These are phyloP conservation scores for Centrapalus pauciflorus DNA, from an alignment of 129 eudicot species.

Conservation along the genomic window DNA sequence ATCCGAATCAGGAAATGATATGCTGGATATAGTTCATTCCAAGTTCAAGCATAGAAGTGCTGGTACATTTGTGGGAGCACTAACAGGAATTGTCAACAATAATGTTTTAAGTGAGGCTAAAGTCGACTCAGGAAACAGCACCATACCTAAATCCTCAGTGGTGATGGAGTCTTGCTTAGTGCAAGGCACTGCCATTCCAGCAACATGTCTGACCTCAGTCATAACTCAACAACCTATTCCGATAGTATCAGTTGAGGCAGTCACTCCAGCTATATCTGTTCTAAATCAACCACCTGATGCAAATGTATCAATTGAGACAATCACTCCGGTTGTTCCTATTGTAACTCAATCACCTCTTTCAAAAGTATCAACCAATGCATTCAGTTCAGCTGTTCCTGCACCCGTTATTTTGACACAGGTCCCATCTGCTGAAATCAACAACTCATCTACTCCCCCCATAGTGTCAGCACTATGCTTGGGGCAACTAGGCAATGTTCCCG, in stretches of 20 bases:
- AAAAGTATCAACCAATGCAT: not conserved
- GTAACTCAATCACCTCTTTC: slow-evolving; percentile 7
- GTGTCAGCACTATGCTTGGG: not conserved
- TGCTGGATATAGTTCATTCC: slow-evolving; percentile 39
- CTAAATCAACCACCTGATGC: not conserved
- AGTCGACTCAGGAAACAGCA: not conserved
- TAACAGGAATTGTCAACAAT: not conserved
- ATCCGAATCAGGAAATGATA: slow-evolving; percentile 29
- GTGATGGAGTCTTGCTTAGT: not conserved
- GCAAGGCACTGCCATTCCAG: slow-evolving; percentile 12
- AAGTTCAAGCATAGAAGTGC: slow-evolving; percentile 23
- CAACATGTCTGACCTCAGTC: slow-evolving; percentile 3
- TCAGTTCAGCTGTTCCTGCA: not conserved
- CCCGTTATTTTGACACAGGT: not conserved
- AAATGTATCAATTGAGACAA: not conserved
- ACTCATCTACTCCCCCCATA: not conserved
- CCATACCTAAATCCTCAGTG: not conserved
- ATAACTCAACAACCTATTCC: slow-evolving; percentile 8
- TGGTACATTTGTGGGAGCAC: not conserved
- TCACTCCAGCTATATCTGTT: not conserved
- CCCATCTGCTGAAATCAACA: slow-evolving; percentile 4
- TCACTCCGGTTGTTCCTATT: not conserved
- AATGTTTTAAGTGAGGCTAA: slow-evolving; percentile 5
- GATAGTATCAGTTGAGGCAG: not conserved
- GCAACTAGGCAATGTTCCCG: not conserved